Evolutionary conservation across 345 rosid species (phyloP).

Genomic region (Corchorus olitorius): DNA sequence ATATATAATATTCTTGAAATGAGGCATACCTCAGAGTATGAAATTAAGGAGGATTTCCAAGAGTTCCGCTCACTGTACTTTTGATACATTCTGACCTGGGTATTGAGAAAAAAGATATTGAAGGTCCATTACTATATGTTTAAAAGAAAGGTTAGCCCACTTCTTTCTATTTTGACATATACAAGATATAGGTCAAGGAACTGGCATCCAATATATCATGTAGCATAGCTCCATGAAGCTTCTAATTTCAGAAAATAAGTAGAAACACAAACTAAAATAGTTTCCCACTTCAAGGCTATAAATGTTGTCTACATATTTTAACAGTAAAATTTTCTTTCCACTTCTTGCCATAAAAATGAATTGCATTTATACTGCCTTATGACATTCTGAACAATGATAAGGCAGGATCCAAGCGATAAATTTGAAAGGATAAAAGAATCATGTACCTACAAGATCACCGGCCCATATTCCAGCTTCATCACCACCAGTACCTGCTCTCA

Average conservation of each 20-base stretch:
- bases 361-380: constrained; percentile 2
- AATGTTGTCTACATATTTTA: constrained; percentile 9
- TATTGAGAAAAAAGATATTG: constrained; percentile 19
- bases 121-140: constrained; percentile 22
- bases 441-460: constrained; percentile 99
- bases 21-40: constrained; percentile 73
- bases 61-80: constrained; percentile 83
- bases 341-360: neutral
- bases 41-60: constrained; percentile 64
- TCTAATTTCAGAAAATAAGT: neutral
- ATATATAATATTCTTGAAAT: neutral
- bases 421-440: constrained; percentile 51
- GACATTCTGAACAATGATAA: constrained; percentile 16
- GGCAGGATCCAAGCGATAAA: constrained; percentile 17
- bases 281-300: constrained; percentile 10
- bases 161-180: neutral
- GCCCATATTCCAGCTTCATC: constrained; percentile 99
- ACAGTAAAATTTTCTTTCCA: neutral
- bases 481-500: constrained; percentile 99
- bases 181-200: constrained; percentile 2
- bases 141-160: constrained; percentile 3
- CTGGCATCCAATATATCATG: neutral
- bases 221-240: constrained; percentile 4
- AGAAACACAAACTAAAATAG: constrained; percentile 1
- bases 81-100: constrained; percentile 86